Evolutionary conservation across 768 basidiomycete genomes (phyloP), one percentile per base, ranked within the genome.

Genomic region (Lentinula sp.): DNA sequence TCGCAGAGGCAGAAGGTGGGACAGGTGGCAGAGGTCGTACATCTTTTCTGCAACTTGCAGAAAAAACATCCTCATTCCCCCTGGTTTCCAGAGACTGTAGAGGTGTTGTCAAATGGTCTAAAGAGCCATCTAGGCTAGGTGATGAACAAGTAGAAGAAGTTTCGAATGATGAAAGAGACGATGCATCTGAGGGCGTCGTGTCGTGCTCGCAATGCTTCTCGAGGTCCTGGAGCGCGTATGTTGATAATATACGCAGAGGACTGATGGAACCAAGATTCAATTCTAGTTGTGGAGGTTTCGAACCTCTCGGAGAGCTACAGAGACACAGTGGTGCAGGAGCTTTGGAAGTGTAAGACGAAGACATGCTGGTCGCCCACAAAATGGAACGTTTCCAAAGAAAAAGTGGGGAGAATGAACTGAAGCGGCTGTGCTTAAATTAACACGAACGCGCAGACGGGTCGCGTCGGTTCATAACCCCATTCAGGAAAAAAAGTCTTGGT

Each of bases 101-200:
- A 10, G 28, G 16, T 10, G 28, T 56, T 40, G 55, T 39, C 13
- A 42, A 55, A 23, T 37, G 28, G 18, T 37, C 13, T 10, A 40
- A 31, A 5, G 39, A 28, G 40, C 40, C 55, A 28, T 56, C 23
- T 40, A 56, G 55, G 40, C 55, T 37, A 31, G 55, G 40, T 13
- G 55, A 56, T 13, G 55, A 56, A 45, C 37, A 40, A 43, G 39
- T 28, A 28, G 39, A 56, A 32, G 37, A 56, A 32, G 55, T 56
- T 32, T 56, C 55, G 11, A 56, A 56, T 11, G 55, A 56, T 23
- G 55, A 56, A 43, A 56, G 40, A 13, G 55, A 56, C 40, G 55
- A 40, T 37, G 21, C 37, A 40, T 56, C 39, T 40, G 55, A 56
- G 15, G 37, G 40, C 13, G 16, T 13, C 18, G 31, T 40, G 39